Conservation (phyloP, 345 rosid genomes). For the Salix exigua region DNA sequence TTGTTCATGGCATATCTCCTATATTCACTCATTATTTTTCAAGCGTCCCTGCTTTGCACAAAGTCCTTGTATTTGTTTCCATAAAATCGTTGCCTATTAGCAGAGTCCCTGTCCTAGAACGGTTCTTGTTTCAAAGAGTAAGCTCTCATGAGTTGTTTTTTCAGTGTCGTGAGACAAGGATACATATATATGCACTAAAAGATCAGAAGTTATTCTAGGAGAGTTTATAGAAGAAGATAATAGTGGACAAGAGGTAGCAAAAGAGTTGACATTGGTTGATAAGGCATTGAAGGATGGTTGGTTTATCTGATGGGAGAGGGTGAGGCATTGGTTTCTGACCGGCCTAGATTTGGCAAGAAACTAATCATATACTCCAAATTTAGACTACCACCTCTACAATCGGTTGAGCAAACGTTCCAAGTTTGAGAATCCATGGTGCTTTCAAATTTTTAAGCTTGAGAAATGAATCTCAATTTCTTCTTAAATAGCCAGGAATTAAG, state of each 20-base stretch:
- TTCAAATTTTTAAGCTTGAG: no score
- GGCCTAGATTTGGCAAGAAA: conserved; percentile 35
- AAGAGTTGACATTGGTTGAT: conserved; percentile 12
- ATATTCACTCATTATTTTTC: conserved; percentile 40
- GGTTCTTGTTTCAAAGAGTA: conserved; percentile 38
- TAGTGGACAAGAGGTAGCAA: not conserved
- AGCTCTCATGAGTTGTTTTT: conserved; percentile 28
- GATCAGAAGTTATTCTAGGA: conserved; percentile 33
- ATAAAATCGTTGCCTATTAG: conserved; percentile 38
- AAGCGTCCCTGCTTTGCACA: conserved; percentile 37
- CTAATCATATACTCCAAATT: conserved; percentile 22
- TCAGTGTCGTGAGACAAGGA: conserved; percentile 46
- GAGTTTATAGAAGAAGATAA: conserved; percentile 18
- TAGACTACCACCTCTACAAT: conserved; percentile 24
- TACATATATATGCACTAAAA: conserved; percentile 30
- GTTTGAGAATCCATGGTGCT: no score
- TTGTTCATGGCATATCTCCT: conserved; percentile 41
- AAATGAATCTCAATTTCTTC: no score
- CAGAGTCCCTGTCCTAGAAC: conserved; percentile 32
- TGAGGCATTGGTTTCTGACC: conserved; percentile 37
- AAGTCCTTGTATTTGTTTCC: conserved; percentile 39
- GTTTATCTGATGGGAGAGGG: conserved; percentile 51
- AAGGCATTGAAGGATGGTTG: conserved; percentile 18
- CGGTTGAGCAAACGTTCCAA: conserved; percentile 33
- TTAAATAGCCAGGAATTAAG: no score